Conservation (phyloP, 1,139 yeast genomes). For the Oligophagozyma castellii region DNA sequence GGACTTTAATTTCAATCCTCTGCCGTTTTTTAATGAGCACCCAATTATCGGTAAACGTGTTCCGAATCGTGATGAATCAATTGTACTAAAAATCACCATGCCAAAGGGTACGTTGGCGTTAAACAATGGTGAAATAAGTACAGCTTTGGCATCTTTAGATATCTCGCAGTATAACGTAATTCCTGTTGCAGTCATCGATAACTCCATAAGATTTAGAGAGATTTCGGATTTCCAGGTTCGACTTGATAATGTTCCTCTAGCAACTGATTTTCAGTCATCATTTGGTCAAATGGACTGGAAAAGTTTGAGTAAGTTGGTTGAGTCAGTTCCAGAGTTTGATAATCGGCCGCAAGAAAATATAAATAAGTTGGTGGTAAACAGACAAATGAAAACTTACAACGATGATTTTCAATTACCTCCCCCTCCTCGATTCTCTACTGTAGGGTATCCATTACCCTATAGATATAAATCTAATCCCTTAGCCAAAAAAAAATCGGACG, state of each 20-base stretch:
- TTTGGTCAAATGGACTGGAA: slow-evolving; percentile 21
- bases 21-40: slow-evolving; percentile 43
- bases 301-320: slow-evolving; percentile 28
- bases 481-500: slow-evolving; percentile 32
- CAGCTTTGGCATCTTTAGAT: slow-evolving; percentile 30
- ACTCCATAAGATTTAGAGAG: slow-evolving; percentile 67
- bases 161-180: slow-evolving; percentile 29
- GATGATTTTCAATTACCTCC: slow-evolving; percentile 61
- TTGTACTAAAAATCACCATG: slow-evolving; percentile 53
- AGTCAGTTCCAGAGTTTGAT: slow-evolving; percentile 31
- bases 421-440: slow-evolving; percentile 71
- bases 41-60: slow-evolving; percentile 46
- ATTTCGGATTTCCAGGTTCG: slow-evolving; percentile 79
- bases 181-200: slow-evolving; percentile 58
- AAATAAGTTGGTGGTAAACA: slow-evolving; percentile 20
- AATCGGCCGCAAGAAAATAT: slow-evolving; percentile 21
- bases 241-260: slow-evolving; percentile 43
- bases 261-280: slow-evolving; percentile 27
- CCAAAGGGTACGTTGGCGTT: slow-evolving; percentile 45
- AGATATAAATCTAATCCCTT: slow-evolving; percentile 45
- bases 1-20: slow-evolving; percentile 7
- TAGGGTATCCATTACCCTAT: slow-evolving; percentile 66
- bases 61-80: slow-evolving; percentile 39
- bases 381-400: slow-evolving; percentile 24
- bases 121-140: slow-evolving; percentile 36